Evolutionary conservation across 2,329 filamentous ascomycete genomes (phyloP), one percentile per base, ranked within the genome.

Genomic region (Colletotrichum neosansevieriae): DNA sequence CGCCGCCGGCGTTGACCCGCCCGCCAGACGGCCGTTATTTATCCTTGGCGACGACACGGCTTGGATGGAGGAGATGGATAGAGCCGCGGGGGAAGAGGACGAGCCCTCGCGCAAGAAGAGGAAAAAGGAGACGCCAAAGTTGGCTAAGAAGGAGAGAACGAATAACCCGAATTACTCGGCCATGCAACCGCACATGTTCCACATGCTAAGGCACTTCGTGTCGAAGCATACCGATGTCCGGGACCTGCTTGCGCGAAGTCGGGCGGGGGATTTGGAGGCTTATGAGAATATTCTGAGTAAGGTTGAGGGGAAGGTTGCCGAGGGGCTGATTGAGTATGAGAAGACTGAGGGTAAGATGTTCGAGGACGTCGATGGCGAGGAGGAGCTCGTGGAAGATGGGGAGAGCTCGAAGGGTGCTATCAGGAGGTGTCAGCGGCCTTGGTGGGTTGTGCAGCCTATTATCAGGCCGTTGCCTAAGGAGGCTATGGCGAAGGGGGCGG

Each of bases 111-210:
- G 81, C 67, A 89, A 88, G 78, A 86, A 85, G 74, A 80, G 82
- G 65, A 86, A 84, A 74, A 81, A 76, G 71, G 76, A 80, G 32
- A 60, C 70, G 53, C 67, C 61, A 68, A 73, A 58, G 47, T 72
- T 74, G 5, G 70, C 72, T 6, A 79, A 79, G 69, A 81, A 80
- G 54, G 80, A 82, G 61, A 79, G 79, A 50, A 76, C 74, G 42
- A 87, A 81, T 3, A 98, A 95, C 77, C 88, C 82, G 3, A 98
- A 96, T 77, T 83, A 97, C 54, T 85, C 87, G 11, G 90, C 90
- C 38, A 93, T 98, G 85, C 94, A 98, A 79, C 89, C 94, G 0
- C 96, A 99, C 79, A 87, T 98, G 49, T 99, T 99, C 84, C 92
- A 97, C 77, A 87, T 99, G 29, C 86, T 98, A 21, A 88, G 95